These are phyloP conservation scores for Grammothele lineata DNA, from an alignment of 768 basidiomycete genomes.

Conservation along the genomic window DNA sequence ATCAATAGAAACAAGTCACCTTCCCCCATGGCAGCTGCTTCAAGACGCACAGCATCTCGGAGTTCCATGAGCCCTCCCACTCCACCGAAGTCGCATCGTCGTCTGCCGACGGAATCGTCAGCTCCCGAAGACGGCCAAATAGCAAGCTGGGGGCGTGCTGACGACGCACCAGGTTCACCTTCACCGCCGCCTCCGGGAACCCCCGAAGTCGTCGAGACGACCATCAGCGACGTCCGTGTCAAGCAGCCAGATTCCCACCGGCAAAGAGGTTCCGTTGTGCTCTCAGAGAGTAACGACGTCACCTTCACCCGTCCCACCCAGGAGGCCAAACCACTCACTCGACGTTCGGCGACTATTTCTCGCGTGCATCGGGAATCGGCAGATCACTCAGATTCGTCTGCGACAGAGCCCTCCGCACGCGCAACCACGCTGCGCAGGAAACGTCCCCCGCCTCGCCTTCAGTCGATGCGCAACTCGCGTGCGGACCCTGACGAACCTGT, in stretches of 20 bases:
- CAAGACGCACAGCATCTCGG: constrained; percentile 33
- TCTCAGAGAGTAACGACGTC: constrained; percentile 26
- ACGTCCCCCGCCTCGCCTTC: constrained; percentile 42
- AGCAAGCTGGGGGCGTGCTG: constrained; percentile 31
- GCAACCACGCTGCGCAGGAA: constrained; percentile 50
- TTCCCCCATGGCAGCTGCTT: constrained; percentile 65
- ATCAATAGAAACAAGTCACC: constrained; percentile 62
- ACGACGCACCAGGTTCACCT: constrained; percentile 36
- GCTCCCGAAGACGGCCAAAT: constrained; percentile 4
- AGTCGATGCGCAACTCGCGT: constrained; percentile 36
- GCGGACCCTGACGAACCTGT: constrained; percentile 14
- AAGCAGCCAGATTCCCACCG: constrained; percentile 24
- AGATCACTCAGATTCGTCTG: constrained; percentile 54
- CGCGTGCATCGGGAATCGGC: constrained; percentile 18
- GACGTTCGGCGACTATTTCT: constrained; percentile 10
- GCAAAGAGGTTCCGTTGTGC: constrained; percentile 30
- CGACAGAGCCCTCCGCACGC: constrained; percentile 31
- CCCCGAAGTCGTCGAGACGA: constrained; percentile 27
- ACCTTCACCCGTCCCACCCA: constrained; percentile 17
- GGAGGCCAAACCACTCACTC: constrained; percentile 9
- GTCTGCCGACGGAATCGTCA: constrained; percentile 15
- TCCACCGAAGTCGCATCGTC: constrained; percentile 13
- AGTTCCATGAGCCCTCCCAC: constrained; percentile 35
- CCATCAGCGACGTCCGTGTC: constrained; percentile 25
- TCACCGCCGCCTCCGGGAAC: constrained; percentile 38